phyloP scores from a whole-genome alignment of 768 basidiomycete species.

The Ramaria rubella region DNA sequence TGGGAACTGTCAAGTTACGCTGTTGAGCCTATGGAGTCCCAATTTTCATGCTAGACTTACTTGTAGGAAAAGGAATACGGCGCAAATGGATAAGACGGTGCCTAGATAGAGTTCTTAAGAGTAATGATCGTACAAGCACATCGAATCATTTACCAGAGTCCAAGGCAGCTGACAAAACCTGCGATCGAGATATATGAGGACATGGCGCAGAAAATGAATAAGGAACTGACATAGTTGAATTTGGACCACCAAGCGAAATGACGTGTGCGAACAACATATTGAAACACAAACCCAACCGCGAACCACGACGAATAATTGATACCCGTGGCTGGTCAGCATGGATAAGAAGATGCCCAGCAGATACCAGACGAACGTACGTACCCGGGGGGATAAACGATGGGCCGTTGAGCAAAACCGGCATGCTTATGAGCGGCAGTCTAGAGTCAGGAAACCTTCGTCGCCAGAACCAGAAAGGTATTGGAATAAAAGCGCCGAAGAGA shows the following conservation, averaged over 20 bases:
- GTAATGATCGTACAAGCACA: background rate
- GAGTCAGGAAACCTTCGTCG: constrained; percentile 28
- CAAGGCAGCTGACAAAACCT: constrained; percentile 32
- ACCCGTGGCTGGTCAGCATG: background rate
- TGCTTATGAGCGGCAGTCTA: constrained; percentile 30
- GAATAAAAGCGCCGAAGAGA: constrained; percentile 33
- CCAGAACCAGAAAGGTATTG: constrained; percentile 35
- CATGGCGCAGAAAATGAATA: background rate
- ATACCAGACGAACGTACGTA: constrained; percentile 21
- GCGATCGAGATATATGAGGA: constrained; percentile 14
- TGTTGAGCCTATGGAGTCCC: background rate
- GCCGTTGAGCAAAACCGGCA: constrained; percentile 37
- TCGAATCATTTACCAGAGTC: constrained; percentile 23
- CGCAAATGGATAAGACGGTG: constrained; percentile 31
- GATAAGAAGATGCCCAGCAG: background rate
- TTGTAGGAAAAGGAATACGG: constrained; percentile 37
- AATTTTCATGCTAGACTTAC: background rate
- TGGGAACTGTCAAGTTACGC: constrained; percentile 11
- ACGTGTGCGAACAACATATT: constrained; percentile 35
- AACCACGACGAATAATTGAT: constrained; percentile 41
- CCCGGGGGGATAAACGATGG: constrained; percentile 37
- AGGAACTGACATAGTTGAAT: constrained; percentile 37
- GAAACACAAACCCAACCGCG: constrained; percentile 39
- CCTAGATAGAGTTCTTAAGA: constrained; percentile 11
- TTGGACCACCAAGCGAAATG: constrained; percentile 45